phyloP scores from a whole-genome alignment of 768 basidiomycete species.

The Pluteus cervinus region DNA sequence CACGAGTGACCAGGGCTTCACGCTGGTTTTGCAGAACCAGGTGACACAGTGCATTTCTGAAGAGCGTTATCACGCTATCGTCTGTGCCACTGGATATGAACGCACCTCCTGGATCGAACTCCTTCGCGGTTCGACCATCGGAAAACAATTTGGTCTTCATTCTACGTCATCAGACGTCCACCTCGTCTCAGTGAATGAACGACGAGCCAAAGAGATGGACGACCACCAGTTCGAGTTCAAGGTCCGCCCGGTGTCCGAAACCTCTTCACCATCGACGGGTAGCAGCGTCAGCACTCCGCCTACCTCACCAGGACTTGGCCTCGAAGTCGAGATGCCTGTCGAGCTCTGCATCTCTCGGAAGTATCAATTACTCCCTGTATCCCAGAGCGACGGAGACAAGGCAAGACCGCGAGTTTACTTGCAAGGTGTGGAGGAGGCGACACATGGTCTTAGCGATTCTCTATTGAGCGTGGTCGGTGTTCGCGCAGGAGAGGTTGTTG shows the following conservation, averaged over 20 bases:
- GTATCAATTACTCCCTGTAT: conserved; percentile 33
- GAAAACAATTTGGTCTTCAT: conserved; percentile 28
- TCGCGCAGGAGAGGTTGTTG: conserved; percentile 39
- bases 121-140: conserved; percentile 32
- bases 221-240: conserved; percentile 11
- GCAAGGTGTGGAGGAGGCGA: conserved; percentile 32
- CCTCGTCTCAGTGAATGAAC: conserved; percentile 17
- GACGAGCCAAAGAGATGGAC: conserved; percentile 6
- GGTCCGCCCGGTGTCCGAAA: conserved; percentile 7
- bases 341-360: conserved; percentile 31
- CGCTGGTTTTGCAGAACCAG: conserved; percentile 28
- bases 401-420: conserved; percentile 24
- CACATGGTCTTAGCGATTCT: conserved; percentile 38
- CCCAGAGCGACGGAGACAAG: conserved; percentile 5
- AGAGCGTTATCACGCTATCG: conserved; percentile 36
- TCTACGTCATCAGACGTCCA: conserved; percentile 14
- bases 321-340: conserved; percentile 10
- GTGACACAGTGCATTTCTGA: conserved; percentile 25
- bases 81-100: conserved; percentile 52
- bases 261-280: conserved; percentile 12
- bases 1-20: conserved; percentile 7
- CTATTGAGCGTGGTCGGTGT: conserved; percentile 38
- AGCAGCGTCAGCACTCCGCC: conserved; percentile 17
- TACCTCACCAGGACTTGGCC: conserved; percentile 16
- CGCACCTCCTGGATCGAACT: conserved; percentile 40